These are phyloP conservation scores for Colletotrichum tanaceti DNA, from an alignment of 2,329 filamentous ascomycete genomes.

Conservation along the genomic window DNA sequence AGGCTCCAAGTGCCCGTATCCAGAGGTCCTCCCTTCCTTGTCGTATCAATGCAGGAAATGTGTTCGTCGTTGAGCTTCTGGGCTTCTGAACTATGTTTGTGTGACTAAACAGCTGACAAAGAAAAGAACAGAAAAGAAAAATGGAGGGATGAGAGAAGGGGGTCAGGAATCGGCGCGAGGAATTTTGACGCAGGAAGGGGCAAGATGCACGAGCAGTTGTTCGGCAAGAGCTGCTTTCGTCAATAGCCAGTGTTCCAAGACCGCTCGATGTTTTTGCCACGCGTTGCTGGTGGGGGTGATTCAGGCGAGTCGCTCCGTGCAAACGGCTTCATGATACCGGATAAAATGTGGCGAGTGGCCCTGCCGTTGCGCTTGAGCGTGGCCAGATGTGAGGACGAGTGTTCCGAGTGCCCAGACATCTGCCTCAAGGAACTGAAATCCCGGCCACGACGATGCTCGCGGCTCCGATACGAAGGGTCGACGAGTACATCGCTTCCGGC, in stretches of 20 bases:
- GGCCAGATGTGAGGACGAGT: constrained; percentile 39
- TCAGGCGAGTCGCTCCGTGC: constrained; percentile 56
- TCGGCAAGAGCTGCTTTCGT: neutral
- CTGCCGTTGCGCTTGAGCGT: constrained; percentile 49
- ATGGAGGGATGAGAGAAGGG: neutral
- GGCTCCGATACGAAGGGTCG: constrained; percentile 32
- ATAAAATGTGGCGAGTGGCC: constrained; percentile 56
- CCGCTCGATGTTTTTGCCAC: constrained; percentile 38
- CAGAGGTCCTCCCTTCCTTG: constrained; percentile 28
- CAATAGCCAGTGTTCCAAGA: constrained; percentile 30
- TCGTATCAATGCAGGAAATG: constrained; percentile 29
- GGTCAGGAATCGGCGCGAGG: neutral
- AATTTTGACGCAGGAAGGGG: neutral
- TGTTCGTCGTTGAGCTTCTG: constrained; percentile 22
- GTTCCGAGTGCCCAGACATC: constrained; percentile 42
- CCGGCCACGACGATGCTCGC: constrained; percentile 39
- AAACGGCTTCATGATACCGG: constrained; percentile 59
- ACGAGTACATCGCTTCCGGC: constrained; percentile 43
- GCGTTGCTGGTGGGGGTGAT: constrained; percentile 38
- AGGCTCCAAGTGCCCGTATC: constrained; percentile 30
- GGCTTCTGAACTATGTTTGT: constrained; percentile 27
- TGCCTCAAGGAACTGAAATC: constrained; percentile 38
- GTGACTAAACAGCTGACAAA: constrained; percentile 13
- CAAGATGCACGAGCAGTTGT: too few species aligned
- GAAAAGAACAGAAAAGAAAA: constrained; percentile 24